Evolutionary conservation across 2,329 filamentous ascomycete genomes (phyloP), one percentile per base, ranked within the genome.

Genomic region (Xylariaceae sp.): DNA sequence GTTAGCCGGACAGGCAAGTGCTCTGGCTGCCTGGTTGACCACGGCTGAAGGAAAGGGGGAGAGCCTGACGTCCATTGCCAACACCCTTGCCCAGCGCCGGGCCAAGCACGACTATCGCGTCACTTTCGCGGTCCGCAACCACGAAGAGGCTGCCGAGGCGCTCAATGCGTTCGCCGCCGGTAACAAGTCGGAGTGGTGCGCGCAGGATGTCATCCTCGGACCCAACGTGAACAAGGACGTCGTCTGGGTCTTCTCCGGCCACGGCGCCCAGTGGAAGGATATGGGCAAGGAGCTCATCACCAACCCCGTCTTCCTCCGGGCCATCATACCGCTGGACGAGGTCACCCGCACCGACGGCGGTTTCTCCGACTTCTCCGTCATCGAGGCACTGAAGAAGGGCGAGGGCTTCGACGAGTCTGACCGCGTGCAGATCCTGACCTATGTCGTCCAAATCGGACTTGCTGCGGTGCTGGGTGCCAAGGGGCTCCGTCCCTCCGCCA

Each of bases 161-260:
- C 32, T 46, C n/a, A 23, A 34, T 4, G 35, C 35, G 7, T 42
- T 46, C 17, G 36, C 35, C 14, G 18, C 29, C 3, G 43, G 34
- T 17, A 36, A 14, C 8, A 32, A 32, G 21, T 15, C 36, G 28
- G 40, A 49, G 27, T 40, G 37, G 28, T n/a, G 32, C 4, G 9
- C 28, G 5, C 35, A 42, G n/a, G 36, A 34, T 12, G 36, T 36
- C n/a, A 34, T 34, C 2, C 11, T 44, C 1, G 40, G 46, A 16
- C 36, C 39, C 19, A 32, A 40, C 6, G 36, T 45, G 4, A 48
- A 41, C 11, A 54, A 47, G 13, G 50, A 36, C 4, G 44, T 34
- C 8, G 56, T 59, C 1, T 67, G 61, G 60, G 55, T 68, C 0
- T 68, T 68, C 43, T 65, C 64, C 0, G 66, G 66, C 1, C 66